Percentiles rank a stretch among this genome's conserved stretches.
Conservation (phyloP, 371 early-diverging fungal species). For the Haplosporangium sp. region DNA sequence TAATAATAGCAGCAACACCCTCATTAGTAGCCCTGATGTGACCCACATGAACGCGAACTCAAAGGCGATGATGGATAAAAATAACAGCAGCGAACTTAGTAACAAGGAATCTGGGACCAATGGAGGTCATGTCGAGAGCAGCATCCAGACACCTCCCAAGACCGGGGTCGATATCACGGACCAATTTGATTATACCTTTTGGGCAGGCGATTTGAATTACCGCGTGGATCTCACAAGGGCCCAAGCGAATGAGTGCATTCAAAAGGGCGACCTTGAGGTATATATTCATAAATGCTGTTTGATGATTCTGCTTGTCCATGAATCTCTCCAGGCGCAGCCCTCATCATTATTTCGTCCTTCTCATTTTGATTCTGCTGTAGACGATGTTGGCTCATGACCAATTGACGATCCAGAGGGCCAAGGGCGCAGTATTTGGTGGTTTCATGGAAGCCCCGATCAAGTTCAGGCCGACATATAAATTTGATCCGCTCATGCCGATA, state of each 20-base stretch:
- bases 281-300: background rate
- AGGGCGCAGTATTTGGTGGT: constrained; percentile 63
- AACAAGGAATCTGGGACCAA: background rate
- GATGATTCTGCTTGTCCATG: background rate
- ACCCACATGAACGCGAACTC: background rate
- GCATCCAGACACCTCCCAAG: constrained; percentile 20
- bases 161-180: constrained; percentile 52
- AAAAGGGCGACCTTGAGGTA: constrained; percentile 61
- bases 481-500: constrained; percentile 61
- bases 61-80: background rate
- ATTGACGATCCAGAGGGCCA: constrained; percentile 60
- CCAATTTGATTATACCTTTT: constrained; percentile 77
- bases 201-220: constrained; percentile 87
- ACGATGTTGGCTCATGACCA: constrained; percentile 72
- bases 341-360: background rate
- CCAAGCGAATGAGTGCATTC: constrained; percentile 64
- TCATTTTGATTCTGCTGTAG: constrained; percentile 36
- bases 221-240: constrained; percentile 70
- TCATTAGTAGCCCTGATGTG: background rate
- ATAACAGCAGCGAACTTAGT: background rate
- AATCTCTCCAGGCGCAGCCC: too few species aligned
- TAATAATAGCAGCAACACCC: too few species aligned
- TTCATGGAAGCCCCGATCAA: constrained; percentile 84
- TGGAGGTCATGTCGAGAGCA: constrained; percentile 28
- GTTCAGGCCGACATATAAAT: constrained; percentile 92